Evolutionary conservation across 352 stramenopile species (phyloP), one percentile per base, ranked within the genome.

Genomic region (Phytophthora foliorum): DNA sequence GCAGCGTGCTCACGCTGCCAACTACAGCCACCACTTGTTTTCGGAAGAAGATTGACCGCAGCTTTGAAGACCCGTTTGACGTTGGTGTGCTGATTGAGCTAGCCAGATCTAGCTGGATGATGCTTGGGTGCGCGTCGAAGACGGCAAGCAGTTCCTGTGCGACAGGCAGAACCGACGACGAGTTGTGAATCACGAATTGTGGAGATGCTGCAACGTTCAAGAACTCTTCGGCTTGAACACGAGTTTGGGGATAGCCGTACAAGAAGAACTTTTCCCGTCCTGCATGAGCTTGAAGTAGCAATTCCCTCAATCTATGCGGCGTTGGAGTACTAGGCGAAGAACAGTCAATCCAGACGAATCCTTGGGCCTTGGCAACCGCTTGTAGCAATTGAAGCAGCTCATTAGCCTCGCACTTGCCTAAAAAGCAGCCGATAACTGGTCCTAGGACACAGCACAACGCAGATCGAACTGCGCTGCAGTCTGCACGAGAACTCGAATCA

Each of bases 1-100:
- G 41, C 1, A 85, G 27, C 2, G 39, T 31, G n/a, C 13, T 24
- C 2, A 71, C 36, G 41, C 74, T 78, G 4, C 77, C 77, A 3
- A 80, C 69, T 16, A 72, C 52, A 29, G 61, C 66, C 21, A 77
- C 63, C 41, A 82, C 62, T 55, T 71, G 36, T 42, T 82, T 86
- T 6, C 62, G 45, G 36, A 83, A 81, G 49, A 84, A 58, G 27
- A 63, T 53, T 19, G 52, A 66, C 10, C 56, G 56, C 36, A 82
- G 51, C 13, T 57, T 54, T 9, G 53, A 71, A 21, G 9, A 24
- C n/a, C 16, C 48, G 13, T 55, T 61, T 46, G 25, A 57, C 16
- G n/a, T 19, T 24, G 58, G 45, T 14, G n/a, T n/a, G n/a, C n/a
- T n/a, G n/a, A n/a, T n/a, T n/a, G 56, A 39, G 17, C 38, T 31